Conservation (phyloP, 306 rosid genomes). For the Fragaria iinumae region DNA sequence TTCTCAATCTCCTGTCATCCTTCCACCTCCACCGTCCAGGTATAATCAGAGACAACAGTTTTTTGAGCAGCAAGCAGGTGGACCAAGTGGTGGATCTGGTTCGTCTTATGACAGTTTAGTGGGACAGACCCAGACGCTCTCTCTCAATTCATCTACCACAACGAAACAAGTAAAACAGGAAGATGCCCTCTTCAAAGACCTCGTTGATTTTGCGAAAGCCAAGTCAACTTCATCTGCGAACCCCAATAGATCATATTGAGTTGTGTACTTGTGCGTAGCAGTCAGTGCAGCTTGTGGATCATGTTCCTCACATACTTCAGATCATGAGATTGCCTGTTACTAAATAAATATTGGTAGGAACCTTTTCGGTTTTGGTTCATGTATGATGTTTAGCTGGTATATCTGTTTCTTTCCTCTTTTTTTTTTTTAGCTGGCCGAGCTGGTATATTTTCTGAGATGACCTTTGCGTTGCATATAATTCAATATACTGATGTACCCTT, state of each 20-base stretch:
- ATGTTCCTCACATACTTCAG: slow-evolving; percentile 32
- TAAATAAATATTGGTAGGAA: slow-evolving; percentile 44
- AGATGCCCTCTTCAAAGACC: slow-evolving; percentile 82
- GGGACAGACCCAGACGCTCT: slow-evolving; percentile 69
- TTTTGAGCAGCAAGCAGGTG: slow-evolving; percentile 53
- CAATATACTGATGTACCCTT: slow-evolving; percentile 31
- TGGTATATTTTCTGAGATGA: slow-evolving; percentile 28
- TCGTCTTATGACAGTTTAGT: slow-evolving; percentile 69
- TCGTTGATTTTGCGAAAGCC: slow-evolving; percentile 81
- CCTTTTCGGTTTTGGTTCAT: slow-evolving; percentile 36
- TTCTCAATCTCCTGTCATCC: slow-evolving; percentile 38
- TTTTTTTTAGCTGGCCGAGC: slow-evolving; percentile 1
- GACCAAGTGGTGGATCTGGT: slow-evolving; percentile 52
- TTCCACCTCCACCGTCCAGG: slow-evolving; percentile 84
- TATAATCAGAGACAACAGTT: slow-evolving; percentile 75
- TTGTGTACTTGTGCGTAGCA: slow-evolving; percentile 23
- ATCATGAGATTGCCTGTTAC: slow-evolving; percentile 35
- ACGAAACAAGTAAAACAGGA: slow-evolving; percentile 67
- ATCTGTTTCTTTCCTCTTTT: neutral
- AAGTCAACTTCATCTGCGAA: slow-evolving; percentile 75
- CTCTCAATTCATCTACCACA: slow-evolving; percentile 60
- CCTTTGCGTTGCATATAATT: slow-evolving; percentile 41
- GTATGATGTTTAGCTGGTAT: slow-evolving; percentile 33
- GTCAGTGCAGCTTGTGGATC: slow-evolving; percentile 39
- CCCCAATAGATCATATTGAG: slow-evolving; percentile 68